Conservation (phyloP, 2,329 filamentous ascomycete genomes). For the Moelleriella libera region DNA sequence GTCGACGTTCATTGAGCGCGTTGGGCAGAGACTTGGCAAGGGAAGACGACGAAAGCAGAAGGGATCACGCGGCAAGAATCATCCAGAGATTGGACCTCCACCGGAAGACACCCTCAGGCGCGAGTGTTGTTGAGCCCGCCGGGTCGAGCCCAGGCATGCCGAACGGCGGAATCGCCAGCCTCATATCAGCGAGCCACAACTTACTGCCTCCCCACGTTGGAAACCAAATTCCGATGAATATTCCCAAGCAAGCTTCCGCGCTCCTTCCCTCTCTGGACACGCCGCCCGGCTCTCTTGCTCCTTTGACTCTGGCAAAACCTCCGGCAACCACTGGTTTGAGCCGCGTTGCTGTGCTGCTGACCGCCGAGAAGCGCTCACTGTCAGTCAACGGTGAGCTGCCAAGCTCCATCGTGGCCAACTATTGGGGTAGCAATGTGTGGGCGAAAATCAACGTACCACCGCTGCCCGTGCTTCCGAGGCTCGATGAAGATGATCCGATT, state of each 20-base stretch:
- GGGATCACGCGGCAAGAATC: constrained; percentile 74
- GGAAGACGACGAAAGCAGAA: constrained; percentile 59
- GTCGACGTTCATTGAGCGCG: constrained; percentile 43
- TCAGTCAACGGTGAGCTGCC: constrained; percentile 62
- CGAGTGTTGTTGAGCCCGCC: constrained; percentile 20
- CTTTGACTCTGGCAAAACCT: constrained; percentile 67
- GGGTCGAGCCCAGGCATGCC: constrained; percentile 23
- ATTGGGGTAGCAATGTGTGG: constrained; percentile 87
- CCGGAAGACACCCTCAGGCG: constrained; percentile 55
- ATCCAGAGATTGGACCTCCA: constrained; percentile 89
- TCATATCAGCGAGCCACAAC: constrained; percentile 75
- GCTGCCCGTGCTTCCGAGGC: constrained; percentile 16
- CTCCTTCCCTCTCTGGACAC: constrained; percentile 27
- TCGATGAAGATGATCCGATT: constrained; percentile 25
- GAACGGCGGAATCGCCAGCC: constrained; percentile 61
- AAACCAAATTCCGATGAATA: constrained; percentile 14
- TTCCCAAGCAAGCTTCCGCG: constrained; percentile 14
- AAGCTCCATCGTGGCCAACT: constrained; percentile 77
- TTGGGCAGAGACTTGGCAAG: constrained; percentile 30
- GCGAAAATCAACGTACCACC: constrained; percentile 14
- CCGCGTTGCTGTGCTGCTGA: constrained; percentile 68
- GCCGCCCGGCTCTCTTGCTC: constrained; percentile 54
- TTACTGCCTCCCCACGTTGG: constrained; percentile 49
- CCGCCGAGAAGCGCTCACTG: constrained; percentile 57
- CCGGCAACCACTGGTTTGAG: constrained; percentile 77